A percentile compares a stretch with the other conserved stretches of the same genome.
Evolutionary conservation across 306 rosid species (phyloP).

Genomic region (Rosa persica): DNA sequence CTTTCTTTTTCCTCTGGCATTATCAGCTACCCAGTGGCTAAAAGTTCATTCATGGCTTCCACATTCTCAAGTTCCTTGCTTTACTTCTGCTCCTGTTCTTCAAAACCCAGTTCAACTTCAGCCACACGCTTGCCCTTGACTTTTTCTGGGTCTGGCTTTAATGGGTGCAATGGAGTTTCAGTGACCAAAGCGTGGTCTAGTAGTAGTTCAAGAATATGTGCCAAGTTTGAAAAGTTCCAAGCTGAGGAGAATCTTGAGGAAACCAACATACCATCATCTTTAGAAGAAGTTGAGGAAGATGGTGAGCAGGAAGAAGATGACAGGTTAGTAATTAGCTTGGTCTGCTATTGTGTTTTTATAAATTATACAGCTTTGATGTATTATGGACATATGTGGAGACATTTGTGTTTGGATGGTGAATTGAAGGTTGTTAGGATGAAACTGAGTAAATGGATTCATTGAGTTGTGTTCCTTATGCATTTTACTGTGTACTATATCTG

Average conservation of each 20-base stretch:
- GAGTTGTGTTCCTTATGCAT: background rate
- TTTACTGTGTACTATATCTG: background rate
- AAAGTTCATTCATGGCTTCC: constrained; percentile 51
- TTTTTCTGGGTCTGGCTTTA: constrained; percentile 38
- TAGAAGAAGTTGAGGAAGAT: constrained; percentile 25
- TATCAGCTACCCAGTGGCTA: background rate
- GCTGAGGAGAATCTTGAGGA: constrained; percentile 40
- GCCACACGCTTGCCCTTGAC: constrained; percentile 48
- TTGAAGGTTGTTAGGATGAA: background rate
- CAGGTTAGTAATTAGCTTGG: constrained; percentile 41
- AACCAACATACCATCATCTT: constrained; percentile 29
- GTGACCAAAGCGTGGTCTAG: constrained; percentile 24
- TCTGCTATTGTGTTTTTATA: constrained; percentile 8
- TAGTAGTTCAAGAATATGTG: constrained; percentile 43
- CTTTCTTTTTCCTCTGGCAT: background rate
- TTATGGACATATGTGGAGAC: background rate
- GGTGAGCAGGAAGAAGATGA: constrained; percentile 53
- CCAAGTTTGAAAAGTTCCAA: constrained; percentile 88
- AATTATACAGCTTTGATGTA: background rate
- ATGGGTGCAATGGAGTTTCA: constrained; percentile 33
- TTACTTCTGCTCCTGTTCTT: constrained; percentile 27
- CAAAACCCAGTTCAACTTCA: constrained; percentile 43
- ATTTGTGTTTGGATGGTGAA: background rate
- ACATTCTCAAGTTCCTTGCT: constrained; percentile 45
- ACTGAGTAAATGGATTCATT: background rate